A percentile compares a stretch with the other conserved stretches of the same genome.
These are phyloP conservation scores for Aegilops tauschii DNA, from an alignment of 176 grass and related monocot genomes.

Conservation along the genomic window DNA sequence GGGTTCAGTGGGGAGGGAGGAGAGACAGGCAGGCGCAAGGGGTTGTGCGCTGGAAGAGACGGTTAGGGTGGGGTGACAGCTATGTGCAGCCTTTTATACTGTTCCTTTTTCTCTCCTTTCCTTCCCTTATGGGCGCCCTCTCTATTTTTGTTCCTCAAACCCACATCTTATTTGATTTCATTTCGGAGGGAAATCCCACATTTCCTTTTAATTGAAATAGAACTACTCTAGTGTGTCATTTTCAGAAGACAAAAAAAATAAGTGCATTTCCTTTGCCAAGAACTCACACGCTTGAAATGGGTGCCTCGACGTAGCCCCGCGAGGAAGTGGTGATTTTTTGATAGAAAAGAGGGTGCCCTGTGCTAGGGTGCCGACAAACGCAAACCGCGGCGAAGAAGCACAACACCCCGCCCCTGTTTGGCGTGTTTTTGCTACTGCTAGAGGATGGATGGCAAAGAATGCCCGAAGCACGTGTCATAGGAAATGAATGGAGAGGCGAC, in stretches of 20 bases:
- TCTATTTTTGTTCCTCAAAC: background rate
- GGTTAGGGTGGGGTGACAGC: conserved; percentile 46
- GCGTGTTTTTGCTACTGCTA: background rate
- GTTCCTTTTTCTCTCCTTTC: background rate
- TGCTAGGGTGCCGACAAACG: background rate
- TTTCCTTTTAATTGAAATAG: background rate
- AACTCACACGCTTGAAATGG: background rate
- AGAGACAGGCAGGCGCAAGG: conserved; percentile 20
- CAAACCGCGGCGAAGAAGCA: background rate
- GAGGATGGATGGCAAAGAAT: background rate
- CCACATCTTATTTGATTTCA: background rate
- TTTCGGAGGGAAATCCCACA: background rate
- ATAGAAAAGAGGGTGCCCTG: background rate
- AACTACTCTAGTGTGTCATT: background rate
- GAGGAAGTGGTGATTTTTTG: background rate
- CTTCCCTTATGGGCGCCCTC: background rate
- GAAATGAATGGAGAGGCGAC: background rate
- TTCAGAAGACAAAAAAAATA: background rate
- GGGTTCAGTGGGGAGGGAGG: background rate
- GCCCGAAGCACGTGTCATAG: background rate
- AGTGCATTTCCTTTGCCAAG: background rate
- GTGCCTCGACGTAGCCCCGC: background rate
- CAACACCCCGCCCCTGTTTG: background rate
- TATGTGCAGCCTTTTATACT: conserved; percentile 14
- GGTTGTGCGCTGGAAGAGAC: conserved; percentile 46